Evolutionary conservation across 108 stramenopile species (phyloP), one percentile per base, ranked within the genome.

Genomic region (Cylindrotheca fusiformis): DNA sequence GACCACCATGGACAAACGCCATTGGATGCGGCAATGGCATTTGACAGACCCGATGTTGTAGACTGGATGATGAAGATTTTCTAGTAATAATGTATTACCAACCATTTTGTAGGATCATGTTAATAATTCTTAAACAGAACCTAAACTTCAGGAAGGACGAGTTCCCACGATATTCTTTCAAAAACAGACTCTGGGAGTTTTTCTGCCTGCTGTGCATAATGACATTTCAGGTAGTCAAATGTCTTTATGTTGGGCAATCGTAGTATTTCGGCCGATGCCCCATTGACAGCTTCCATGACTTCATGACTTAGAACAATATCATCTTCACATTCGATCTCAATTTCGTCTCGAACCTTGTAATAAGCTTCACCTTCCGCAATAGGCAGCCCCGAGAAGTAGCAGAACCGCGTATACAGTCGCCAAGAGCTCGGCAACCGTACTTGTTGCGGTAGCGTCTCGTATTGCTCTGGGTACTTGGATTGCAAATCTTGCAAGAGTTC

Each of bases 281-380:
- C 91, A 76, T 92, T 86, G 22, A 87, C 86, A 27, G 86, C 88
- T 63, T 88, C 86, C 91, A 93, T 86, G 10, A 93, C 86, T 52
- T 93, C 91, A 36, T 90, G 88, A 8, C 77, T 77, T 52, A 93
- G 55, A 23, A 78, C 65, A 31, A 93, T 72, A 55, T 90, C 86
- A 6, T 41, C 36, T 57, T 87, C 81, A 14, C 72, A 67, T 44
- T 72, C 69, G 21, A 55, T 52, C 8, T 68, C 56, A 2, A 93
- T 60, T 19, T 68, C 55, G 32, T 77, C 74, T 32, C 72, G 68
- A 24, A 93, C 83, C 65, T 85, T 84, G 72, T 93, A 93, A 60
- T 93, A 84, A 74, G 86, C 68, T 60, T 93, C 91, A 24, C 88
- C 88, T 60, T 93, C 88, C n/a, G 88, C 91, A 65, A 93, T 93